These are phyloP conservation scores for Skeletonema menzelii DNA, from an alignment of 108 stramenopile species.

Conservation along the genomic window DNA sequence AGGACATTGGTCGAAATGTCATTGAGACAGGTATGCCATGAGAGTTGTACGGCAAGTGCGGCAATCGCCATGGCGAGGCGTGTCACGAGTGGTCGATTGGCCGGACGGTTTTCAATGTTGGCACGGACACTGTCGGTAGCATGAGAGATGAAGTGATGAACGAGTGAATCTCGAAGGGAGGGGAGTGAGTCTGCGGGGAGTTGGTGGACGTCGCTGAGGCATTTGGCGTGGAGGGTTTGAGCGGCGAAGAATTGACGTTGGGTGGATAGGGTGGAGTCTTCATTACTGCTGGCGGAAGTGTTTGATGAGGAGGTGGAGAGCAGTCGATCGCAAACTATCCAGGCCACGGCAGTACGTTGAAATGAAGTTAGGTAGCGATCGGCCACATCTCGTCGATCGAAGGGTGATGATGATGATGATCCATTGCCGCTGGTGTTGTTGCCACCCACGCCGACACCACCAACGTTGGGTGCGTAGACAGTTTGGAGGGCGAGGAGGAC, in stretches of 20 bases:
- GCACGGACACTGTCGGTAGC: conserved; percentile 26
- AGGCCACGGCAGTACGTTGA: conserved; percentile 63
- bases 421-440: conserved; percentile 4
- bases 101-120: conserved; percentile 15
- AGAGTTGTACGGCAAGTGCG: conserved; percentile 80
- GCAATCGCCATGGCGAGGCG: conserved; percentile 77
- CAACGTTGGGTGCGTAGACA: conserved; percentile 55
- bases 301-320: conserved; percentile 24
- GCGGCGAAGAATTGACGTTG: conserved; percentile 87
- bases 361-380: conserved; percentile 81
- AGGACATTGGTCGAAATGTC: conserved; percentile 13
- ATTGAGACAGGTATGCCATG: conserved; percentile 65
- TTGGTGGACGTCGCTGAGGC: conserved; percentile 62
- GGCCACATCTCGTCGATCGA: conserved; percentile 70
- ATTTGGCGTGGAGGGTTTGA: conserved; percentile 84
- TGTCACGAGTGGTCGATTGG: conserved; percentile 56
- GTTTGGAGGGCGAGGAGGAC: conserved; percentile 70
- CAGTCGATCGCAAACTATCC: conserved; percentile 85
- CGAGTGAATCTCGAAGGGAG: conserved; percentile 68
- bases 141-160: conserved; percentile 54
- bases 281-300: neutral
- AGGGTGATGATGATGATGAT: conserved; percentile 24
- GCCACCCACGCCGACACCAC: neutral
- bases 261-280: conserved; percentile 30
- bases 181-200: conserved; percentile 55